Conservation (phyloP, 352 stramenopile genomes). For the Phytophthora fragariae region DNA sequence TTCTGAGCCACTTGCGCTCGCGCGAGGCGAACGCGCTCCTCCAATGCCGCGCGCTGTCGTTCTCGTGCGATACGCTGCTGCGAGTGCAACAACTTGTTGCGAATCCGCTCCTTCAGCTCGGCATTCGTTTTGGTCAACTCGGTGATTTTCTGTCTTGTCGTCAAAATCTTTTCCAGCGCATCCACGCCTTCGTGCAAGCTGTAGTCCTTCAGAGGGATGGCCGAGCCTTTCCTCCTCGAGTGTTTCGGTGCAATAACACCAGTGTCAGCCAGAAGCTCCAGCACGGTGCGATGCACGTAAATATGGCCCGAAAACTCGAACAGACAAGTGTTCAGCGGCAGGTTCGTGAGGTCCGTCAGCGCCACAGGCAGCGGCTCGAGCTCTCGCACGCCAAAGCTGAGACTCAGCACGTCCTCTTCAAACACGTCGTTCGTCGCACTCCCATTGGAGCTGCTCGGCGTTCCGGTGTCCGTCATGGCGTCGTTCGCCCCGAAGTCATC, state of each 20-base stretch:
- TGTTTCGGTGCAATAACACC: slow-evolving; percentile 73
- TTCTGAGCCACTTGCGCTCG: slow-evolving; percentile 66
- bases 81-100: slow-evolving; percentile 47
- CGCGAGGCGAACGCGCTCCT: slow-evolving; percentile 60
- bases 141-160: slow-evolving; percentile 57
- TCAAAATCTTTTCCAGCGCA: slow-evolving; percentile 64
- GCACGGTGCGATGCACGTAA: slow-evolving; percentile 76
- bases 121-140: slow-evolving; percentile 53
- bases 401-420: slow-evolving; percentile 67
- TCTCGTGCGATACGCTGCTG: slow-evolving; percentile 55
- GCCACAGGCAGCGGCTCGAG: slow-evolving; percentile 71
- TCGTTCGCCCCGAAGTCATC: slow-evolving; percentile 42
- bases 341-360: slow-evolving; percentile 67
- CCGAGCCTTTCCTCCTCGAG: slow-evolving; percentile 76
- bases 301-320: slow-evolving; percentile 76
- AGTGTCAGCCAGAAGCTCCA: slow-evolving; percentile 72
- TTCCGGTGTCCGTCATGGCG: slow-evolving; percentile 31
- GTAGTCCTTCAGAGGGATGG: slow-evolving; percentile 84
- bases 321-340: slow-evolving; percentile 85
- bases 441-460: slow-evolving; percentile 18
- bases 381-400: slow-evolving; percentile 73
- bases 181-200: slow-evolving; percentile 78
- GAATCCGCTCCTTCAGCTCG: slow-evolving; percentile 61
- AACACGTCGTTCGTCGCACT: slow-evolving; percentile 18
- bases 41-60: slow-evolving; percentile 53